Percentiles rank a stretch among this genome's conserved stretches.
phyloP scores from a whole-genome alignment of 441 rosid species.

The Populus hybrid region DNA sequence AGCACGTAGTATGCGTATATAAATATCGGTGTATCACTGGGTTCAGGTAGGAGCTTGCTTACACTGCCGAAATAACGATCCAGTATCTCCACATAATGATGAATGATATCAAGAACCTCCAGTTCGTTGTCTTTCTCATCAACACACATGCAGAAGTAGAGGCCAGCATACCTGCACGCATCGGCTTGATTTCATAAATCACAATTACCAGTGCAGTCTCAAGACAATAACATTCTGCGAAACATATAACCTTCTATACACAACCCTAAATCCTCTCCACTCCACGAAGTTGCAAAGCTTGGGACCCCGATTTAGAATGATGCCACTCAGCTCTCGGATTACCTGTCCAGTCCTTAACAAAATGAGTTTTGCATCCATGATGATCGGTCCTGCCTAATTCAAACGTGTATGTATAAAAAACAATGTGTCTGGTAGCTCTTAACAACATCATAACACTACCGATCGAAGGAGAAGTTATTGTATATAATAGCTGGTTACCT shows the following conservation, averaged over 20 bases:
- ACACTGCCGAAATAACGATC: constrained; percentile 98
- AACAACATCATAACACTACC: neutral
- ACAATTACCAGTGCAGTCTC: neutral
- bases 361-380: neutral
- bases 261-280: constrained; percentile 87
- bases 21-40: too few species aligned
- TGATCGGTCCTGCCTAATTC: neutral
- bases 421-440: neutral
- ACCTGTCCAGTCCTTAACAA: constrained; percentile 37
- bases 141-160: constrained; percentile 98
- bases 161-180: constrained; percentile 72
- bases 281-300: constrained; percentile 94
- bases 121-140: constrained; percentile 86
- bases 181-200: neutral
- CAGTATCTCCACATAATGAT: constrained; percentile 92
- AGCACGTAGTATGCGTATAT: neutral
- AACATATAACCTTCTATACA: constrained; percentile 62
- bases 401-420: neutral
- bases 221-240: neutral
- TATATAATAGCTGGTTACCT: too few species aligned
- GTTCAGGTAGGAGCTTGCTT: constrained; percentile 19
- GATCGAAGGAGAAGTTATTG: neutral
- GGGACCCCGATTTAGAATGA: constrained; percentile 70
- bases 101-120: constrained; percentile 85
- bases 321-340: constrained; percentile 87